Base-by-base conservation (phyloP, 768 basidiomycete genomes). In the Dentipellis sp. region DNA sequence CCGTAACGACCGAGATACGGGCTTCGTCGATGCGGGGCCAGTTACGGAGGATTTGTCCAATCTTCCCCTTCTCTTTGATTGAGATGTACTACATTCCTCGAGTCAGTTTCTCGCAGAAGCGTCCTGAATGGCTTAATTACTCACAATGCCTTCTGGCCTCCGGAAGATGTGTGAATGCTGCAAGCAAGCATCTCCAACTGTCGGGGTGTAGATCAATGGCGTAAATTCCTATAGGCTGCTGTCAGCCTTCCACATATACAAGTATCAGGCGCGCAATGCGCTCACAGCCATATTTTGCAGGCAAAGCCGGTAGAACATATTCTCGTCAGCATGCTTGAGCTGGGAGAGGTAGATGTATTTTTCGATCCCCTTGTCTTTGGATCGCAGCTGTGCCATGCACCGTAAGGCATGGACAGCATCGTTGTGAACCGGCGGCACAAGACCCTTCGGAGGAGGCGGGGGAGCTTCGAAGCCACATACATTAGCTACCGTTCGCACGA, bases 1-100 rank as follows among this genome's bases (percentile, higher is more conserved):
- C 94, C 0, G 94, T 97, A 23, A 97, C 92, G 40, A 97, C 94
- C 52, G 83, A 81, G 60, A 97, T 94, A 36, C 91, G 81, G n/a
- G 89, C 86, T 40, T 89, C 82, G 52, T 84, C 76, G 57, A 82
- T 71, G 58, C 75, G 79, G 2, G 86, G 83, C 86, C 88, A 92
- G 63, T 83, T 84, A 50, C 72, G 70, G 39, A 94, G 71, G 56
- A 94, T 80, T 56, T 75, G 68, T 38, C 80, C 74, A 63, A 94
- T 86, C 39, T 79, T 84, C 47, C 91, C 92, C 66, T 86, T 89
- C 72, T 97, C 91, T 55, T 82, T 82, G 64, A 90, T 78, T 22
- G 88, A 89, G 61, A 97, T 74, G 63, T 81, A 86, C 85, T 89
- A n/a, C 45, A 55, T 7, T 12, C 4, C 39, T 19, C 17, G 34